phyloP scores from a whole-genome alignment of 768 basidiomycete species.

The Russula emetica region DNA sequence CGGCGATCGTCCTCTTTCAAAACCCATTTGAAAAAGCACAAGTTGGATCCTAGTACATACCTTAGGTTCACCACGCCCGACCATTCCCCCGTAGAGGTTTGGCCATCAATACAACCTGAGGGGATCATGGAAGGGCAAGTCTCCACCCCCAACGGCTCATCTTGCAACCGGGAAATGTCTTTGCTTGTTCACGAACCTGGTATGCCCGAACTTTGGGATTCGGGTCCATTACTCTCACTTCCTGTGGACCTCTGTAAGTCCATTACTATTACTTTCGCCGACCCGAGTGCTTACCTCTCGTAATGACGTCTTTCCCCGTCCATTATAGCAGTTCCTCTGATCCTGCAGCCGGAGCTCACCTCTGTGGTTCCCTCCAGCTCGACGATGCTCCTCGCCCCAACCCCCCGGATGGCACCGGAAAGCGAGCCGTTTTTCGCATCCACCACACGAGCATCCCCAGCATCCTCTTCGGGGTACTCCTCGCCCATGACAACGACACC shows the following conservation, averaged over 20 bases:
- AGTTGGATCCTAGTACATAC: slow-evolving; percentile 31
- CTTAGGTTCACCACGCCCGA: slow-evolving; percentile 12
- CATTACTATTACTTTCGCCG: neutral
- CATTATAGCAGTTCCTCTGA: neutral
- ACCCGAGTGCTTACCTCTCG: neutral
- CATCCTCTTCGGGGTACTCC: slow-evolving; percentile 12
- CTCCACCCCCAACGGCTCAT: neutral
- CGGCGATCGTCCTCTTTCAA: slow-evolving; percentile 59
- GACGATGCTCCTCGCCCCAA: slow-evolving; percentile 4
- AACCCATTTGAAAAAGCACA: slow-evolving; percentile 50
- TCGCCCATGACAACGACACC: slow-evolving; percentile 11
- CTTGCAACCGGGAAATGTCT: neutral
- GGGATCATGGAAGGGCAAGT: neutral
- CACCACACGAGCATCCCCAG: slow-evolving; percentile 1
- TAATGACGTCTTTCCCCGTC: neutral
- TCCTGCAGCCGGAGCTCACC: slow-evolving; percentile 2
- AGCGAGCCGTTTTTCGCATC: slow-evolving; percentile 2
- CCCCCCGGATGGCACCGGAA: neutral
- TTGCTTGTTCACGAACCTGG: neutral
- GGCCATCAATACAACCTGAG: neutral
- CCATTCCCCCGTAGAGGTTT: neutral
- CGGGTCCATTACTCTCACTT: neutral
- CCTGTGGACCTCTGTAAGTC: slow-evolving; percentile 5
- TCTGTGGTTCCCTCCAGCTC: neutral
- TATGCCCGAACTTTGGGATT: slow-evolving; percentile 3